These are phyloP conservation scores for Daldinia loculata DNA, from an alignment of 495 filamentous ascomycete genomes.

Conservation along the genomic window DNA sequence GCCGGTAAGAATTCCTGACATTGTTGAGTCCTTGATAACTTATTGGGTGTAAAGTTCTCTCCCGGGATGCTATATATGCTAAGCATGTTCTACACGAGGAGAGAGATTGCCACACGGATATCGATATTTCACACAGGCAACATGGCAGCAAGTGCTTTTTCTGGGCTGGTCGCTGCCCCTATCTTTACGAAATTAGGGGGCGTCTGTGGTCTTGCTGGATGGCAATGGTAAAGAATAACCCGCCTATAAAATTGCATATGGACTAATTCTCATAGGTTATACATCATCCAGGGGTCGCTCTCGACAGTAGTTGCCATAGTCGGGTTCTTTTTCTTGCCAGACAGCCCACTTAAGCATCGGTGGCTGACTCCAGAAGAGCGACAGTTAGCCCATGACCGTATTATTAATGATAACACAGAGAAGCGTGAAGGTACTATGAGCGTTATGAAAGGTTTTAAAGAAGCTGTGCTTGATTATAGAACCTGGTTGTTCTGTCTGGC, in stretches of 20 bases:
- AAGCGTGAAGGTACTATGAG: conserved; percentile 26
- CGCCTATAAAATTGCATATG: neutral
- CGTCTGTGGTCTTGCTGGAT: conserved; percentile 39
- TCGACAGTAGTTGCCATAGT: conserved; percentile 54
- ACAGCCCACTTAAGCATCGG: conserved; percentile 43
- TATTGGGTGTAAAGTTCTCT: conserved; percentile 29
- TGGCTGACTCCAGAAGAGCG: conserved; percentile 52
- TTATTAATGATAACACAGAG: conserved; percentile 47
- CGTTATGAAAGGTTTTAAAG: conserved; percentile 49
- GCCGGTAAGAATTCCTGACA: conserved; percentile 41
- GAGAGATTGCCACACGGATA: conserved; percentile 57
- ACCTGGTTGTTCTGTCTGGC: conserved; percentile 51
- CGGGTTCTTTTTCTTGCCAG: conserved; percentile 54
- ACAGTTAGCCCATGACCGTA: conserved; percentile 48
- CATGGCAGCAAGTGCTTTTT: conserved; percentile 56
- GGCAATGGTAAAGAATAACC: conserved; percentile 44
- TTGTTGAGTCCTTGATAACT: neutral
- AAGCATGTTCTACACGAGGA: conserved; percentile 60
- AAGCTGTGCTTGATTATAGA: conserved; percentile 50
- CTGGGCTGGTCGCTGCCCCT: conserved; percentile 59
- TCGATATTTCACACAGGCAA: conserved; percentile 56
- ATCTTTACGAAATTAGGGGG: conserved; percentile 47
- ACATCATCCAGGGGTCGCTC: conserved; percentile 54
- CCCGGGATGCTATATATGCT: conserved; percentile 59
- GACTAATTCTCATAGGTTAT: conserved; percentile 7